Evolutionary conservation across 495 filamentous ascomycete species (phyloP), one percentile per base, ranked within the genome.

Genomic region (Trichoderma erinaceum): DNA sequence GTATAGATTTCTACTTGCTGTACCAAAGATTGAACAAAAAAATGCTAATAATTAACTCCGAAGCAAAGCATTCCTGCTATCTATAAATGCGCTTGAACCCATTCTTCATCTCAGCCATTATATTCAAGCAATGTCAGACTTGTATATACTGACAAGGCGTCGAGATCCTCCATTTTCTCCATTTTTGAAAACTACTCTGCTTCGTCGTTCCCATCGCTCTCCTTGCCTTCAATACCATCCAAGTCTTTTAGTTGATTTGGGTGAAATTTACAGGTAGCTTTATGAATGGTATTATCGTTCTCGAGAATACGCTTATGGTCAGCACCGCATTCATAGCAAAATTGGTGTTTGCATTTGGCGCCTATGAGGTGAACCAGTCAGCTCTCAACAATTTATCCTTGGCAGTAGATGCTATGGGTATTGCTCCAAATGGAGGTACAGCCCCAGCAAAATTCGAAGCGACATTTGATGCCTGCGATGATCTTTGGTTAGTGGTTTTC

Each of bases 261-360:
- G 21, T 74, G 71, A 38, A 67, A 70, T 4, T 27, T 56, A 38
- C 72, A 74, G 6, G 44, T 65, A 43, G 48, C 44, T 3, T 18
- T 27, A 41, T 73, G 73, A 5, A 63, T 52, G 44, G 41, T 67
- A 27, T 74, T 73, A 63, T 70, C 71, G 4, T 56, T 68, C 41
- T 43, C 44, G 8, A 67, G 25, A 35, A 73, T 71, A n/a, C 63
- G 41, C 12, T 48, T 38, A 50, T 68, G 68, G 35, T 73, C 67
- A 8, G 73, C 73, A 56, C 69, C 43, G n/a, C 73, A 74, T 35
- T 72, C 71, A 65, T 69, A 74, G 67, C 71, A 74, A 58, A 74
- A 74, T 65, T 70, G 44, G 43, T 73, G 44, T 41, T 29, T 21
- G 48, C 73, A 74, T 18, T 68, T 68, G 43, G 65, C 35, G 61